These are phyloP conservation scores for Isochrysis galbana DNA, from an alignment of 78 protist species.

Conservation along the genomic window DNA sequence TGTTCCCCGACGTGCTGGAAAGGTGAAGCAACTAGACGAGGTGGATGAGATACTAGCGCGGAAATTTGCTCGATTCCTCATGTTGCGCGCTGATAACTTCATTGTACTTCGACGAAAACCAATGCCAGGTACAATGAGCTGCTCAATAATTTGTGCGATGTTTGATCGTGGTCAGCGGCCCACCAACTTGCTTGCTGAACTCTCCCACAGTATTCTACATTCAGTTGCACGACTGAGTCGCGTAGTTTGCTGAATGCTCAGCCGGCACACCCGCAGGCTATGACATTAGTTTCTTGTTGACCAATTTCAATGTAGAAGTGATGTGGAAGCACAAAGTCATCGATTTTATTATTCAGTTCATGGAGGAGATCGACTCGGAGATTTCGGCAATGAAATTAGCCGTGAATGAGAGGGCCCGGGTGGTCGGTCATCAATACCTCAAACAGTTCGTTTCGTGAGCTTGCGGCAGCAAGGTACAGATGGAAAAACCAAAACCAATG, in stretches of 20 bases:
- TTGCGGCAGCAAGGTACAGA: no score
- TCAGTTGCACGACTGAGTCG: no score
- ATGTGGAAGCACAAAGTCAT: constrained; percentile 94
- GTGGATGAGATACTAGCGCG: constrained; percentile 86
- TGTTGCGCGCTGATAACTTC: constrained; percentile 95
- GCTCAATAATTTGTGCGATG: background rate
- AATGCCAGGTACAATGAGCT: constrained; percentile 70
- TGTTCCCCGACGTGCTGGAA: constrained; percentile 76
- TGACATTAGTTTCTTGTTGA: constrained; percentile 95
- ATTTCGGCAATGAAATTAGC: background rate
- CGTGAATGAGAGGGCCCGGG: background rate
- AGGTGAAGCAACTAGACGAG: constrained; percentile 89
- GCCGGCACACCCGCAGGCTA: no score
- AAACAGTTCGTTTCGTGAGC: no score
- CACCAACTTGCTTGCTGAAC: no score
- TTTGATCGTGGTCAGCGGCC: no score
- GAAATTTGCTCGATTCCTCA: constrained; percentile 90
- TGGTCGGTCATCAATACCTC: constrained; percentile 5
- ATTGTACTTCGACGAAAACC: constrained; percentile 91
- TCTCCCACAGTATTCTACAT: no score
- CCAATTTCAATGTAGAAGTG: constrained; percentile 91
- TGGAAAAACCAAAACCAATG: no score
- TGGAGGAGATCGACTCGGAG: constrained; percentile 91
- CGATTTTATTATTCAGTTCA: constrained; percentile 94
- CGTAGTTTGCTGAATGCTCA: no score